Base-by-base conservation (phyloP, 2,329 filamentous ascomycete species). In the Xylaria sp. region DNA sequence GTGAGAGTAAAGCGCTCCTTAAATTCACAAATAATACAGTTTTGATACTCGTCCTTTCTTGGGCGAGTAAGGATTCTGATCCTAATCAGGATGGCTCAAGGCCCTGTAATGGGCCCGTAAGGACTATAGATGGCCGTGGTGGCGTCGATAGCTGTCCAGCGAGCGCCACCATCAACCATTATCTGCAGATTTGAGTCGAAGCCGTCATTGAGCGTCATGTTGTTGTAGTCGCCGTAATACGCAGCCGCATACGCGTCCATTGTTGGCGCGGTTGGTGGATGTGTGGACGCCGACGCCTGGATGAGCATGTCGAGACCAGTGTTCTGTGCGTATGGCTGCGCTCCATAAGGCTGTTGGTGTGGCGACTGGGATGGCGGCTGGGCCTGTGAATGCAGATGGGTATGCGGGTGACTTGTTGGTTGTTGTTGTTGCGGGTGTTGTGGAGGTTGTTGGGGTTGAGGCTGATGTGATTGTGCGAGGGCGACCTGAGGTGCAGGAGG, bases 121-220 rank as follows among this genome's bases (percentile, higher is more conserved):
- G 74, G 65, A 40, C 68, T 72, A 53, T 76, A 79, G 13, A 78
- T 72, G 27, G 74, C 72, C 32, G 71, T 73, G 1, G 71, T 65
- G 13, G 72, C 69, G 61, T 75, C 75, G 25, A 72, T 69, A 13
- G 75, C 75, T 0, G 74, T 70, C 71, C 75, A 76, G 8, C 75
- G 71, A 3, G 71, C 74, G 1, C 79, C 75, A 1, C 83, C 83
- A 47, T 83, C 78, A 27, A 84, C 79, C 63, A 82, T 82, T 55
- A 79, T 80, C 68, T 82, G 82, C 60, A 86, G 72, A 73, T 85
- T 84, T 9, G 75, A 78, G 69, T 84, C 82, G 67, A 82, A 86
- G 1, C 84, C 84, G 64, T 86, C 84, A 51, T 80, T 80, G 8
- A 81, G 74, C 47, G 72, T 58, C 42, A 72, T 67, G 3, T 74